These are phyloP conservation scores for Candida maltosa DNA, from an alignment of 805 yeast species.

Conservation along the genomic window DNA sequence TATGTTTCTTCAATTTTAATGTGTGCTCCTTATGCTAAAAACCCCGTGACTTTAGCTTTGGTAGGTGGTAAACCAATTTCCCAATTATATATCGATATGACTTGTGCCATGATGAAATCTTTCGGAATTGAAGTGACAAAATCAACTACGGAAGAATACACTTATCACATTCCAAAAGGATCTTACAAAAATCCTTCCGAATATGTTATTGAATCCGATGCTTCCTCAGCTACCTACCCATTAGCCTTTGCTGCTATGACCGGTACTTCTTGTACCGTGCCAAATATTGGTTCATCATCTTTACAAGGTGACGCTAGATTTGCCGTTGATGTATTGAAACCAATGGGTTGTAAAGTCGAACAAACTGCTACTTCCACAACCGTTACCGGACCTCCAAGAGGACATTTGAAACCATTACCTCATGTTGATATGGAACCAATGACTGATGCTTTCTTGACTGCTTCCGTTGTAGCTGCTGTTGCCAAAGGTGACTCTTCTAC, in stretches of 20 bases:
- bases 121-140: slow-evolving; percentile 79
- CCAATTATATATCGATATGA: slow-evolving; percentile 94
- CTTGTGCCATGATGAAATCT: slow-evolving; percentile 88
- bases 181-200: slow-evolving; percentile 75
- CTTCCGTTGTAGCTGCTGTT: slow-evolving; percentile 94
- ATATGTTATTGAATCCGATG: slow-evolving; percentile 93
- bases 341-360: slow-evolving; percentile 90
- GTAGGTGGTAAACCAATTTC: slow-evolving; percentile 98
- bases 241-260: slow-evolving; percentile 96
- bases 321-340: slow-evolving; percentile 86
- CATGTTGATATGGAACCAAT: slow-evolving; percentile 97
- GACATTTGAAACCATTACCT: slow-evolving; percentile 63
- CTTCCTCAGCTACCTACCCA: slow-evolving; percentile 97
- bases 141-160: slow-evolving; percentile 69
- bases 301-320: slow-evolving; percentile 97
- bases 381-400: slow-evolving; percentile 81
- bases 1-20: slow-evolving; percentile 93
- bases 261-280: slow-evolving; percentile 88
- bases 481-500: slow-evolving; percentile 59
- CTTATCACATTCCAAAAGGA: slow-evolving; percentile 89
- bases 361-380: slow-evolving; percentile 88
- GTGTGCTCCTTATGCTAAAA: slow-evolving; percentile 95
- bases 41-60: slow-evolving; percentile 81
- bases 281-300: slow-evolving; percentile 88
- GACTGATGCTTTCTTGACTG: slow-evolving; percentile 98